Percentiles rank a stretch among this genome's conserved stretches.
These are phyloP conservation scores for Coniochaeta hoffmannii DNA, from an alignment of 2,329 filamentous ascomycete genomes.

Conservation along the genomic window DNA sequence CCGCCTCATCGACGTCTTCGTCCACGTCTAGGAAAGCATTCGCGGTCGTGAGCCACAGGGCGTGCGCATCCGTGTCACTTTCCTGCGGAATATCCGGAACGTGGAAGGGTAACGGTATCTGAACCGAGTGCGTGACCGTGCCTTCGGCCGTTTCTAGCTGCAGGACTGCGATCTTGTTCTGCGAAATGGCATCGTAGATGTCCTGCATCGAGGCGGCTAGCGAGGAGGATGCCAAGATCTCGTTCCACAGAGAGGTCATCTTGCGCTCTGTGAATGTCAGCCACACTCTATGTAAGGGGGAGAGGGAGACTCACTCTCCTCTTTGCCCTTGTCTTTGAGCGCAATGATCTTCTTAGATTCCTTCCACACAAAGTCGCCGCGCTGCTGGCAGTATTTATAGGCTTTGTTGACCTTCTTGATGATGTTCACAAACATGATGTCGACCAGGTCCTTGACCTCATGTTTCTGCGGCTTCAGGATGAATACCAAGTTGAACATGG, in stretches of 20 bases:
- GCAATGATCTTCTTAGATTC: constrained; percentile 78
- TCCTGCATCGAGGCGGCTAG: constrained; percentile 77
- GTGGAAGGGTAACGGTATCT: constrained; percentile 60
- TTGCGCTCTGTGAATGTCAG: constrained; percentile 35
- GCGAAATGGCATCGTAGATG: constrained; percentile 72
- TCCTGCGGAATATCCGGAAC: constrained; percentile 65
- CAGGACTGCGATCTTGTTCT: constrained; percentile 78
- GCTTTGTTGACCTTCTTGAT: constrained; percentile 90
- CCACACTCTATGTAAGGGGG: neutral
- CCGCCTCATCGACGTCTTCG: constrained; percentile 58
- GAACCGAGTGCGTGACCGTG: constrained; percentile 52
- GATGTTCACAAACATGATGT: constrained; percentile 77
- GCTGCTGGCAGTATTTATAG: constrained; percentile 86
- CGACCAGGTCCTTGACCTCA: constrained; percentile 67
- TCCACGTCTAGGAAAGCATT: constrained; percentile 68
- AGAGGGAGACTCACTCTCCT: constrained; percentile 43
- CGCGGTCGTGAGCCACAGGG: constrained; percentile 81
- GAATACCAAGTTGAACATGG: constrained; percentile 97
- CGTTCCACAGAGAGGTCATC: constrained; percentile 61
- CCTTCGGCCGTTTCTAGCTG: constrained; percentile 60
- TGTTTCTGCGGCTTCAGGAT: constrained; percentile 74
- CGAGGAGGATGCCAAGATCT: constrained; percentile 65
- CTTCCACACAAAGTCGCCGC: constrained; percentile 83
- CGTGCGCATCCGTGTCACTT: constrained; percentile 61
- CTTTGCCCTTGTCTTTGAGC: constrained; percentile 74